Base-by-base conservation (phyloP, 2,329 filamentous ascomycete species). In the Pseudogymnoascus sp. region DNA sequence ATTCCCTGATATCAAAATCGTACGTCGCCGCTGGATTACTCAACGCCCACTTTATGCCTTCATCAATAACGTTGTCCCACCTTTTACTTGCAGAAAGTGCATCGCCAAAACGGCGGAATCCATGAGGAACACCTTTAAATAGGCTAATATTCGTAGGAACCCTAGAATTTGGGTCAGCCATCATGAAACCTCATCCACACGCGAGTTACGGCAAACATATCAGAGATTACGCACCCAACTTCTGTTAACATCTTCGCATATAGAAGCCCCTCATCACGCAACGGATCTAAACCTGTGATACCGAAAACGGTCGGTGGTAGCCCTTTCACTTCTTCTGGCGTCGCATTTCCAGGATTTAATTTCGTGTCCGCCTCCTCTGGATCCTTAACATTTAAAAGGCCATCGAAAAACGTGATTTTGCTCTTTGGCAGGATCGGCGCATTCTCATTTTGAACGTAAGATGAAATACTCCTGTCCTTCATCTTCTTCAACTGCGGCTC, bases 91-190 rank as follows among this genome's bases (percentile, higher is more conserved):
- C 74, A 11, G 73, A 70, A 7, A 80, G 58, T n/a, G 69, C 71
- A 8, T 74, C 71, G 3, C 75, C 75, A 61, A 76, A 78, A 0
- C 69, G 63, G n/a, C 47, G 28, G 16, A 82, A 82, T 0, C 77
- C 78, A 70, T 84, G 82, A 0, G 82, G 82, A 0, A 84, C 69
- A 0, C 81, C 81, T 25, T 72, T 75, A 67, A 82, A 83, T 0
- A 84, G 64, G 61, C 76, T 71, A 0, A 78, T 69, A 60, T 80
- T 70, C 0, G 79, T 81, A 0, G 80, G 76, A 0, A 84, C 78
- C 0, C 77, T 79, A 3, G 4, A 54, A 7, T 33, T 33, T 54
- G 1, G 16, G 47, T 54, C 11, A 54, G 47, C 47, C 16, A 4
- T 54, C 2, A 16, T 16, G 9, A 50, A 9, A 59, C 12, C 38